A percentile compares a stretch with the other conserved stretches of the same genome.
Evolutionary conservation across 176 grass and related monocot genomes (phyloP).

Genomic region (Dactylis glomerata): DNA sequence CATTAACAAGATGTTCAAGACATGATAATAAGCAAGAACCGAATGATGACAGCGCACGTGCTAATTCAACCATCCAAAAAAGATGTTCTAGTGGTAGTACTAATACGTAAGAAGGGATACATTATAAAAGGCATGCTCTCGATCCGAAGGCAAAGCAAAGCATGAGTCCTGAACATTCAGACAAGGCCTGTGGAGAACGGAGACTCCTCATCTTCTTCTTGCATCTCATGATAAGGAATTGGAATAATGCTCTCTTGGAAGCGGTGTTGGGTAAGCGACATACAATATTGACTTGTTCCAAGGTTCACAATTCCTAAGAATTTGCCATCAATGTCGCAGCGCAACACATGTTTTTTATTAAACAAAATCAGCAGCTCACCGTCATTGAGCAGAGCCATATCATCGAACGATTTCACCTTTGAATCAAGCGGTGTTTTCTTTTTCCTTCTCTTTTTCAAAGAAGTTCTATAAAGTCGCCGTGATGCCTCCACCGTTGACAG

Average conservation of each 20-base stretch:
- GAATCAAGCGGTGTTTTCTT: background rate
- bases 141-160: background rate
- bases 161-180: background rate
- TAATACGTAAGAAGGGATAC: background rate
- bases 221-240: background rate
- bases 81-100: background rate
- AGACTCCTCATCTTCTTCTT: background rate
- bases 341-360: background rate
- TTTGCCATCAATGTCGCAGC: background rate
- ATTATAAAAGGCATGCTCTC: background rate
- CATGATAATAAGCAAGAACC: background rate
- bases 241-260: background rate
- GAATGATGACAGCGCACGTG: background rate
- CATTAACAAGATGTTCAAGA: background rate
- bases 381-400: background rate
- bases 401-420: background rate
- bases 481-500: background rate
- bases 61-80: background rate
- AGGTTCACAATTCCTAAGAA: background rate
- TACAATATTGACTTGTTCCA: background rate
- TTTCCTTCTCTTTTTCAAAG: background rate
- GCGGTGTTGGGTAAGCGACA: background rate
- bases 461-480: background rate
- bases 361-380: background rate
- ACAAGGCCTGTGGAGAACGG: background rate